Evolutionary conservation across 345 rosid species (phyloP).

Genomic region (Corymbia maculata): DNA sequence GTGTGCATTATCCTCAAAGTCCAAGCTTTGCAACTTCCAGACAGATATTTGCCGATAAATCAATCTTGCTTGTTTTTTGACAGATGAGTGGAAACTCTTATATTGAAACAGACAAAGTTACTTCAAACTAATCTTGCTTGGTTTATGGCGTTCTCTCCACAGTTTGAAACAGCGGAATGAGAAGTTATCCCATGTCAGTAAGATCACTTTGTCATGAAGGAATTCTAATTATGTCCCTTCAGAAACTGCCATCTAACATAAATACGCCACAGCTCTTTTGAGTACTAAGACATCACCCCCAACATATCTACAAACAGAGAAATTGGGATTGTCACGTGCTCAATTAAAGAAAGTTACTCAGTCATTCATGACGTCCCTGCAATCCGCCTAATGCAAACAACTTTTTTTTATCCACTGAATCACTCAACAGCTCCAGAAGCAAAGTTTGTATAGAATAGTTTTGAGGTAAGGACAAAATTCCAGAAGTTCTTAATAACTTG

Average conservation of each 20-base stretch:
- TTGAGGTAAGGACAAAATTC: neutral
- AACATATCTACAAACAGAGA: neutral
- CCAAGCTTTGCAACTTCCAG: neutral
- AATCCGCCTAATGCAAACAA: neutral
- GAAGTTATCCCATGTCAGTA: neutral
- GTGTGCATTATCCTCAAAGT: neutral
- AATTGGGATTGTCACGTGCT: neutral
- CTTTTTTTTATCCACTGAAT: neutral
- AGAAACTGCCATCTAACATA: neutral
- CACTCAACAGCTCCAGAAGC: neutral
- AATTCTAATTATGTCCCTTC: neutral
- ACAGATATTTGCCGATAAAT: neutral
- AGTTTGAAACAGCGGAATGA: neutral
- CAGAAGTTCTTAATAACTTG: neutral
- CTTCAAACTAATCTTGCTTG: neutral
- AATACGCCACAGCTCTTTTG: neutral
- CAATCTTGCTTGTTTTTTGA: neutral
- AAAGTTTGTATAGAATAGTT: neutral
- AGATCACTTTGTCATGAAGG: neutral
- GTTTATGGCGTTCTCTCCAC: neutral
- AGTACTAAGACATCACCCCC: neutral
- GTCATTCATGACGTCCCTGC: neutral
- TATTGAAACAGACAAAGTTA: neutral
- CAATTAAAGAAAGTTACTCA: neutral
- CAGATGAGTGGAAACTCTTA: neutral